Evolutionary conservation across 1,284 basidiomycete genomes (phyloP), one percentile per base, ranked within the genome.

Genomic region (Cutaneotrichosporon mucoides): DNA sequence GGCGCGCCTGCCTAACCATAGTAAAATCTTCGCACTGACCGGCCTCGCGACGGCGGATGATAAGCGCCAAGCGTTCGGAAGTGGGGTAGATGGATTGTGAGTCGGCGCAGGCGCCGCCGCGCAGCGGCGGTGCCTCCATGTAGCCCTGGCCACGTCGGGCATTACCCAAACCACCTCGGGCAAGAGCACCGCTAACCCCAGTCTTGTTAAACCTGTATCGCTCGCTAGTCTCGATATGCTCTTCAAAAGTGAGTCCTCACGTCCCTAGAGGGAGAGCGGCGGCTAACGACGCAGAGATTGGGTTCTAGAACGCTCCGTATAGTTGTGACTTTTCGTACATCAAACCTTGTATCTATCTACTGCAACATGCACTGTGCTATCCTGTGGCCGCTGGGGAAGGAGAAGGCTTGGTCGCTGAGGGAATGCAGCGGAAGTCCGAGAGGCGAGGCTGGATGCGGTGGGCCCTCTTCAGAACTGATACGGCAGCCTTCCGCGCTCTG

Each of bases 81-180:
- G 89, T 55, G 93, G 94, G 3, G 92, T 96, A 48, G 92, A 97
- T 70, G 93, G 93, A 75, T 97, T 94, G 89, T 92, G 76, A 68
- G 90, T 77, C 7, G 24, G 24, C 24, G 24, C 24, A 24, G 24
- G 24, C 24, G 24, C 24, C 24, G 24, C 24, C 24, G 66, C 8
- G 38, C 34, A n/a, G 6, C 35, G 42, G 34, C 13, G 13, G 24
- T 3, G 2, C 24, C 24, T 24, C 24, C 24, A 24, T 24, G 24
- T 24, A 24, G 24, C 24, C 24, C 24, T 24, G 24, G 24, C 24
- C 24, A 24, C 24, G 24, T 24, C 24, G 24, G 24, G 24, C 24
- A 24, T 24, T 24, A 24, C 24, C 2, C 24, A 24, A 24, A 24
- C 24, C 24, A 24, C 24, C 24, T 24, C 24, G 24, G 24, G 24